phyloP scores from a whole-genome alignment of 192 early-diverging fungal species.

The Spizellomyces sp. region DNA sequence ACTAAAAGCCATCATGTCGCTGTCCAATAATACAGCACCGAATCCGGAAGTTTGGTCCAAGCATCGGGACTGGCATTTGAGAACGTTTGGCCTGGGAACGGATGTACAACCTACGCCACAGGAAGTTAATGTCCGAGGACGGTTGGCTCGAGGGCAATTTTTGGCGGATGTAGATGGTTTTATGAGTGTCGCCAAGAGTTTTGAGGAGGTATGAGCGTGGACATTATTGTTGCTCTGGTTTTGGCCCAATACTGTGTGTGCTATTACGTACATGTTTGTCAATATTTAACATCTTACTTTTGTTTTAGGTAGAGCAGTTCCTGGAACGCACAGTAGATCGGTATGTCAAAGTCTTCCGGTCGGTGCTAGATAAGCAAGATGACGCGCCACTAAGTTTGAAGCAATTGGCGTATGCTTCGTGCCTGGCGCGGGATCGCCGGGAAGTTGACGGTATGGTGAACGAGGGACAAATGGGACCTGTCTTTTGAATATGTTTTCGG shows the following conservation, averaged over 20 bases:
- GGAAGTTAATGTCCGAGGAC: constrained; percentile 16
- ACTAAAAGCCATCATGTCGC: not conserved
- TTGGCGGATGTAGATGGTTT: constrained; percentile 21
- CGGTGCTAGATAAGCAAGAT: constrained; percentile 12
- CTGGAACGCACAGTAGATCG: constrained; percentile 8
- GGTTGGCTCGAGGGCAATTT: constrained; percentile 10
- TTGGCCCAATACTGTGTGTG: too few relatives aligned
- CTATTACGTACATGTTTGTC: not conserved
- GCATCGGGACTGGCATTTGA: constrained; percentile 19
- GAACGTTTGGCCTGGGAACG: constrained; percentile 7
- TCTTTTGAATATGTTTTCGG: not conserved
- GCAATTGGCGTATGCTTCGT: constrained; percentile 11
- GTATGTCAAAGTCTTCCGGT: constrained; percentile 20
- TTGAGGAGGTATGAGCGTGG: constrained; percentile 3
- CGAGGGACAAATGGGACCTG: not conserved
- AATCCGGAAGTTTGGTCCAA: constrained; percentile 7
- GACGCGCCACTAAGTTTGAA: constrained; percentile 7
- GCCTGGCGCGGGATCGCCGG: not conserved
- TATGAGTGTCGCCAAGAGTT: constrained; percentile 1
- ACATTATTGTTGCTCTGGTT: not conserved
- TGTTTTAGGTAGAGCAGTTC: not conserved
- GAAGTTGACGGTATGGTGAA: constrained; percentile 14
- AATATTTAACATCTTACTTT: not conserved
- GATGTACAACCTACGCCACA: constrained; percentile 10
- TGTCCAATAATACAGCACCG: not conserved